Percentiles rank a stretch among this genome's conserved stretches.
These are phyloP conservation scores for Saccharomyces pastorianus DNA, from an alignment of 1,139 yeast species.

Conservation along the genomic window DNA sequence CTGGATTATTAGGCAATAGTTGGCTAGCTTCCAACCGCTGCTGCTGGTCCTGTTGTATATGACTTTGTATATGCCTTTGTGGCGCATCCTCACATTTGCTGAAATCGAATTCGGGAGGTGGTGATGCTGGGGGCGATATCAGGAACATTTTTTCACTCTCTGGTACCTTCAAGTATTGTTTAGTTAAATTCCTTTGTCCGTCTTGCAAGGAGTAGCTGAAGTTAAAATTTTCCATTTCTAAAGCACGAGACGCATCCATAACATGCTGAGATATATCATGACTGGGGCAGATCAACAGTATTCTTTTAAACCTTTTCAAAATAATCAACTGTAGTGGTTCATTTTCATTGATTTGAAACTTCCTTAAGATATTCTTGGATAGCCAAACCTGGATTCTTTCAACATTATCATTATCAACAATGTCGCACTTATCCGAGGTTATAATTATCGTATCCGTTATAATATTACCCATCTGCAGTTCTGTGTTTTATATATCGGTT, in stretches of 20 bases:
- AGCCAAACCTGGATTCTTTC: constrained; percentile 8
- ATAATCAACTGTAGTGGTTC: constrained; percentile 18
- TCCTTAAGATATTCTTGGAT: constrained; percentile 6
- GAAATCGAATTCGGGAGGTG: constrained; percentile 36
- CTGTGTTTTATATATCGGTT: neutral
- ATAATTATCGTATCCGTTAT: constrained; percentile 15
- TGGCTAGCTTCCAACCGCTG: constrained; percentile 1
- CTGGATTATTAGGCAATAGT: neutral
- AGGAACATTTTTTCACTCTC: constrained; percentile 30
- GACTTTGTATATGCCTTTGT: constrained; percentile 12
- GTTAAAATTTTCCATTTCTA: constrained; percentile 3
- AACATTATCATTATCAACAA: constrained; percentile 4
- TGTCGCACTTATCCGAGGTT: constrained; percentile 9
- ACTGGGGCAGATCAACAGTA: constrained; percentile 18
- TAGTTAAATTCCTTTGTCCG: constrained; percentile 12
- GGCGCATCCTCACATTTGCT: constrained; percentile 34
- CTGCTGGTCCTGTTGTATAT: constrained; percentile 5
- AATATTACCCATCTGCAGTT: neutral
- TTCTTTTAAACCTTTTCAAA: constrained; percentile 15
- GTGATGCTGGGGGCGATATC: constrained; percentile 37
- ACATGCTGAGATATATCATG: constrained; percentile 8
- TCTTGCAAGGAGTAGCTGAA: constrained; percentile 19
- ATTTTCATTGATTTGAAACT: constrained; percentile 5
- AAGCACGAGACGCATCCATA: constrained; percentile 2
- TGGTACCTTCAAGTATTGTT: constrained; percentile 30